These are phyloP conservation scores for Chloris gayana DNA, from an alignment of 176 grass and related monocot genomes.

Conservation along the genomic window DNA sequence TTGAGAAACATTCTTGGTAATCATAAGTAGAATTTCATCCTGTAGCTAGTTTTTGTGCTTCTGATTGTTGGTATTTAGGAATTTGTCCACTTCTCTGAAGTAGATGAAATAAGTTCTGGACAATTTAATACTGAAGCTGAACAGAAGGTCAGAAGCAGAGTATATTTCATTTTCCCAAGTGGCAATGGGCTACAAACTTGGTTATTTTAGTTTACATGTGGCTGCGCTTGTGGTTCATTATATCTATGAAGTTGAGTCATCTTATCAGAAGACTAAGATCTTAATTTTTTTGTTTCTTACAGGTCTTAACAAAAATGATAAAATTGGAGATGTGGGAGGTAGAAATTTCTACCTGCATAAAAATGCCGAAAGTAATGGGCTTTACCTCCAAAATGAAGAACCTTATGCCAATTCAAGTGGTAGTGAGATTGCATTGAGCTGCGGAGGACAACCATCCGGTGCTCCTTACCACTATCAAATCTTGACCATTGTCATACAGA, in stretches of 20 bases:
- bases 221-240: not conserved
- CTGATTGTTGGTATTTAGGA: not conserved
- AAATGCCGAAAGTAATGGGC: slow-evolving; percentile 36
- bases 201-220: not conserved
- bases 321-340: slow-evolving; percentile 76
- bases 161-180: slow-evolving; percentile 7
- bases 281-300: not conserved
- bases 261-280: not conserved
- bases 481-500: slow-evolving; percentile 35
- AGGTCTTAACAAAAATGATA: slow-evolving; percentile 86
- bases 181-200: not conserved
- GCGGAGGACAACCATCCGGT: not conserved
- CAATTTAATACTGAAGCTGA: not conserved
- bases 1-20: not conserved
- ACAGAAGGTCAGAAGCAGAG: not conserved
- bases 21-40: not conserved
- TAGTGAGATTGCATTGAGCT: not conserved
- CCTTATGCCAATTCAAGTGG: slow-evolving; percentile 7
- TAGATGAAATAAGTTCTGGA: not conserved
- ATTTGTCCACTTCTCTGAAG: not conserved
- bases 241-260: not conserved
- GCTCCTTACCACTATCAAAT: slow-evolving; percentile 6
- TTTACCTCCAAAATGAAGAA: slow-evolving; percentile 37
- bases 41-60: not conserved
- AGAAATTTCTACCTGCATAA: slow-evolving; percentile 85